Conservation (phyloP, 2,329 filamentous ascomycete genomes). For the Cladobotryum protrusum region DNA sequence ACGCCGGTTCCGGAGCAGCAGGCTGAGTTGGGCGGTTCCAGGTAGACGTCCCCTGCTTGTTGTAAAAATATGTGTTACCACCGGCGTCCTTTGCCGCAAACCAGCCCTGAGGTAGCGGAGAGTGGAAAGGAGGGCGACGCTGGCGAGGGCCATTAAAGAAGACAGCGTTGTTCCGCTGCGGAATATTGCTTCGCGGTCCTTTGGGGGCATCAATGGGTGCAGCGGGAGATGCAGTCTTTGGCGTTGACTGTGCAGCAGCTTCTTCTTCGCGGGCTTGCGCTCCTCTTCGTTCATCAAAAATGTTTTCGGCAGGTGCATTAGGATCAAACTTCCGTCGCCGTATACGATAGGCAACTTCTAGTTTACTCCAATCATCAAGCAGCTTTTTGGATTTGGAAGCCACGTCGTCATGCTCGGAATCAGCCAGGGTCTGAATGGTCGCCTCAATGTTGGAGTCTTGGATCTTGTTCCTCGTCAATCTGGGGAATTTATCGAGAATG, state of each 20-base stretch:
- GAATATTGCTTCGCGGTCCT: slow-evolving; percentile 54
- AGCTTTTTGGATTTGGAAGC: slow-evolving; percentile 63
- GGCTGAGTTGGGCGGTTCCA: slow-evolving; percentile 74
- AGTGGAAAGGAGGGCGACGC: slow-evolving; percentile 49
- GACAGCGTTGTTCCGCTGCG: slow-evolving; percentile 47
- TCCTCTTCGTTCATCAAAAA: slow-evolving; percentile 57
- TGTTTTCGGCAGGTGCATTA: slow-evolving; percentile 50
- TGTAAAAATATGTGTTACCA: slow-evolving; percentile 82
- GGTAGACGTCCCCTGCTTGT: slow-evolving; percentile 66
- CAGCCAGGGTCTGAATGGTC: slow-evolving; percentile 62
- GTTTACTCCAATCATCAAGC: slow-evolving; percentile 78
- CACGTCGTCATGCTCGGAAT: slow-evolving; percentile 68
- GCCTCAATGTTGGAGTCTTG: slow-evolving; percentile 91
- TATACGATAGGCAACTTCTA: slow-evolving; percentile 89
- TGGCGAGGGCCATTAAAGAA: slow-evolving; percentile 40
- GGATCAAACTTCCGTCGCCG: slow-evolving; percentile 81
- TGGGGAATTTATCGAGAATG: slow-evolving; percentile 81
- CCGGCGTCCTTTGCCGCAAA: slow-evolving; percentile 65
- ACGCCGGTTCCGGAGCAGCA: slow-evolving; percentile 52
- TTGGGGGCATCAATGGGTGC: slow-evolving; percentile 49
- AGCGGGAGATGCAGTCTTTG: slow-evolving; percentile 34
- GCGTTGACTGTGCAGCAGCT: slow-evolving; percentile 24
- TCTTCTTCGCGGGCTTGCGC: slow-evolving; percentile 39
- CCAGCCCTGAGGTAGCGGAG: slow-evolving; percentile 75
- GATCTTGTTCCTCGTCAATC: slow-evolving; percentile 94